phyloP scores from a whole-genome alignment of 192 early-diverging fungal species.

The Nowakowskiella sp. region DNA sequence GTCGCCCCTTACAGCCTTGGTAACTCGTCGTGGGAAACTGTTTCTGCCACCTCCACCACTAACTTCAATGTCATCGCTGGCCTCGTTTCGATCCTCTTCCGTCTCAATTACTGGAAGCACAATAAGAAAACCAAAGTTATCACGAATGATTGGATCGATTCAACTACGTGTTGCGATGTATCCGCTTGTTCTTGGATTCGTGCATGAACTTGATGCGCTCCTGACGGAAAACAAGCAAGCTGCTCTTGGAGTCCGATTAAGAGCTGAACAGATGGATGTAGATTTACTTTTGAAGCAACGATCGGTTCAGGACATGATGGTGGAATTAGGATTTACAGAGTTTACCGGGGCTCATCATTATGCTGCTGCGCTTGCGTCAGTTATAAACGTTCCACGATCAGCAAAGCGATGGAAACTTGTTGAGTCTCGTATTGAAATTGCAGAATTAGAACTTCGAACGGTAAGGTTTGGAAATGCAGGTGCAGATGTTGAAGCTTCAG shows the following conservation, averaged over 20 bases:
- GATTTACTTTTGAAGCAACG: conserved; percentile 30
- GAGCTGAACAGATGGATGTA: conserved; percentile 34
- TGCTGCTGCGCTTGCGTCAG: background rate
- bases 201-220: conserved; percentile 29
- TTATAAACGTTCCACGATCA: background rate
- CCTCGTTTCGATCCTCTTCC: too few species aligned
- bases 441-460: conserved; percentile 1
- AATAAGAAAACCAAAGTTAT: conserved; percentile 37
- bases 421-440: conserved; percentile 8
- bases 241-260: conserved; percentile 36
- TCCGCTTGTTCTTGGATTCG: conserved; percentile 37
- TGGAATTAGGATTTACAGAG: conserved; percentile 8
- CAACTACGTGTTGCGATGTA: conserved; percentile 25
- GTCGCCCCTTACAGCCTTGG: conserved; percentile 40
- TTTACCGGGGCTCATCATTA: too few species aligned
- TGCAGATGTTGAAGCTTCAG: background rate
- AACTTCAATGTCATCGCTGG: too few species aligned
- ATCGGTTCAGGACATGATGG: background rate
- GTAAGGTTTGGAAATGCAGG: background rate
- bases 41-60: too few species aligned
- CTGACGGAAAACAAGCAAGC: conserved; percentile 29
- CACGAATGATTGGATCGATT: conserved; percentile 26
- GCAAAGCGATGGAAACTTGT: background rate
- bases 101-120: background rate
- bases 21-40: conserved; percentile 32